Conservation (phyloP, 2,329 filamentous ascomycete species). For the Clarireedia sp. region DNA sequence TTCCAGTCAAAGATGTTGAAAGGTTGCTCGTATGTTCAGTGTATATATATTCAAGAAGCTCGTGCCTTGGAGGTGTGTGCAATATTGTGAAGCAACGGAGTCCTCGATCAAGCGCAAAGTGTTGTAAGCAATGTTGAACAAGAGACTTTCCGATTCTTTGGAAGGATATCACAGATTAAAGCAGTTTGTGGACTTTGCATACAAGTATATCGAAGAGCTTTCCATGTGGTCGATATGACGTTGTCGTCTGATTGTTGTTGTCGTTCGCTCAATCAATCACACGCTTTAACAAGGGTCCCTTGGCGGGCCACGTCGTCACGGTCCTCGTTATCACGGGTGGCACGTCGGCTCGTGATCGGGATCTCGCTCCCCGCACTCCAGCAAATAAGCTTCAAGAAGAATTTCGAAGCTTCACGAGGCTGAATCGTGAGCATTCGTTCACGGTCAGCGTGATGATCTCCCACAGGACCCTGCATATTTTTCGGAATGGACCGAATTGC, state of each 20-base stretch:
- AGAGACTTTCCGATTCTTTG: neutral
- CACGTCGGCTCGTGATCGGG: neutral
- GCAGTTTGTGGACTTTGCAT: neutral
- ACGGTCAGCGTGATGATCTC: conserved; percentile 25
- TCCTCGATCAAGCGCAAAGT: neutral
- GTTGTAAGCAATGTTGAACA: neutral
- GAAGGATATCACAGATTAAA: neutral
- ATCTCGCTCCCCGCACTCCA: neutral
- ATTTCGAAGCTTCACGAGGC: neutral
- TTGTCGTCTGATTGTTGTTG: conserved; percentile 17
- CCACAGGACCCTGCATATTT: conserved; percentile 23
- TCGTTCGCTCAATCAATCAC: conserved; percentile 5
- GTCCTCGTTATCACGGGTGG: neutral
- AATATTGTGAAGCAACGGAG: too few species aligned
- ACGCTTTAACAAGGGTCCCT: conserved; percentile 1
- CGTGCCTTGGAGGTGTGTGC: too few species aligned
- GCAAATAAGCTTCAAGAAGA: neutral
- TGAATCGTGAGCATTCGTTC: neutral
- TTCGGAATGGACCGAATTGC: conserved; percentile 11
- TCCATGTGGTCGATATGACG: conserved; percentile 14
- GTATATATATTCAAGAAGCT: neutral
- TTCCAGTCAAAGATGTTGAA: neutral
- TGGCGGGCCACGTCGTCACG: neutral
- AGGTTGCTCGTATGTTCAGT: neutral
- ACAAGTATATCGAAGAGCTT: neutral